Base-by-base conservation (phyloP, 2,329 filamentous ascomycete genomes). In the Dryadomyces sulphureus region DNA sequence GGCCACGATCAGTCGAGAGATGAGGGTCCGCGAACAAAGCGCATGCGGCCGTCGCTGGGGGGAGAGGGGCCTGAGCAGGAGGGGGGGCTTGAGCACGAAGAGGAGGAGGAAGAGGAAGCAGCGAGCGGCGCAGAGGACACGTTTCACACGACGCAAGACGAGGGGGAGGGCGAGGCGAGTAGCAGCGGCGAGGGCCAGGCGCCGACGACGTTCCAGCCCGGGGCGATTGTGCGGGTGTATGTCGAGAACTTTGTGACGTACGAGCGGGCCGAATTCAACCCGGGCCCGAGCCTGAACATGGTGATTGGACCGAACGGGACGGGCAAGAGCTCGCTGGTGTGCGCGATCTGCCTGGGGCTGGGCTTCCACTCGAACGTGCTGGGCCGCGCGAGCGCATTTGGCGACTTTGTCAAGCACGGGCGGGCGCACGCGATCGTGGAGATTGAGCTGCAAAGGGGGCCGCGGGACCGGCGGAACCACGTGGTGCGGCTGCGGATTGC, bases 261-360 rank as follows among this genome's bases (percentile, higher is more conserved):
- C 64, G 88, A 85, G 43, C 79, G 81, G 45, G 90, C 88, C 46
- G 89, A 94, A 53, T 95, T 96, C 62, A 77, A 82, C 48, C 87
- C 88, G 12, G 92, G 92, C 0, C 90, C 92, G 1, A 90, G 85
- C 59, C 64, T 98, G 57, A 98, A 98, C 60, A 96, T 98, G 90
- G 81, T 98, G 45, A 94, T 98, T 54, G 92, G 92, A 0, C 92
- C 92, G n/a, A 98, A 98, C 57, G 92, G 92, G 30, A 96, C 92
- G 0, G 92, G 92, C 46, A 98, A 98, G 65, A 96, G 90, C 64
- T 95, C 92, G 0, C 71, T 98, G 22, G 90, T 98, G 38, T 98
- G 92, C 63, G 92, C 92, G 39, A 94, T 98, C 54, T 96, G 92
- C 58, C 66, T 98, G 14, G 92, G 92, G 2, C 67, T 98, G 22